Percentiles rank a stretch among this genome's conserved stretches.
Evolutionary conservation across 1,284 basidiomycete genomes (phyloP).

Genomic region (Pterula multifida): DNA sequence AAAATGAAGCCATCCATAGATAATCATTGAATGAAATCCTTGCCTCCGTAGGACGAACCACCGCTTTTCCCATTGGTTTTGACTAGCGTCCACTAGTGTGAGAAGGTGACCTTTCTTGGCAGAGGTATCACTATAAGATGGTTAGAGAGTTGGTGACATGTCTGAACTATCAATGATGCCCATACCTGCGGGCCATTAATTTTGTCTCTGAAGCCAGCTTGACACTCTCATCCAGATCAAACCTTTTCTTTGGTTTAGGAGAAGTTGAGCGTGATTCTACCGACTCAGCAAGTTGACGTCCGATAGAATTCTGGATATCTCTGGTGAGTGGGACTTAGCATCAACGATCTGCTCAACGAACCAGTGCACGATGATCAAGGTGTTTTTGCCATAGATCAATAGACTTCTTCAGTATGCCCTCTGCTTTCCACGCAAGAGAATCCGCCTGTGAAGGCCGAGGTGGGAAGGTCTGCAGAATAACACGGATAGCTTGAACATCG

Average conservation of each 20-base stretch:
- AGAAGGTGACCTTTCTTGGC: constrained; percentile 78
- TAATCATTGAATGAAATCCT: constrained; percentile 9
- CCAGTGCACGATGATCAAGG: constrained; percentile 28
- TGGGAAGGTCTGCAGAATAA: constrained; percentile 52
- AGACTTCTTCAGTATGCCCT: constrained; percentile 51
- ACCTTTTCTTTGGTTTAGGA: constrained; percentile 23
- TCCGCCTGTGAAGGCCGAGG: constrained; percentile 38
- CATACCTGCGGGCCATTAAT: constrained; percentile 59
- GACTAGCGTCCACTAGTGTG: constrained; percentile 69
- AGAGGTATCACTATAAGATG: constrained; percentile 50
- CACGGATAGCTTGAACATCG: constrained; percentile 82
- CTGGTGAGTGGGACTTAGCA: neutral
- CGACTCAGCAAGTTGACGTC: constrained; percentile 20
- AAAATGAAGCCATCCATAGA: constrained; percentile 8
- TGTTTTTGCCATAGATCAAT: constrained; percentile 73
- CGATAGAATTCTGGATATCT: neutral
- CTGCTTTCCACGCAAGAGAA: constrained; percentile 47
- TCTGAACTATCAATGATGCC: constrained; percentile 6
- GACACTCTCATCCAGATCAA: constrained; percentile 33
- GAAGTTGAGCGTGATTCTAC: constrained; percentile 25
- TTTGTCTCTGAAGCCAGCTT: constrained; percentile 66
- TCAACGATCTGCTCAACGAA: neutral
- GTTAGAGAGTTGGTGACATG: constrained; percentile 6
- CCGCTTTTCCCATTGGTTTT: constrained; percentile 71
- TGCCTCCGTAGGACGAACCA: constrained; percentile 88